phyloP scores from a whole-genome alignment of 176 grass and related monocot species.

The Triticum urartu region DNA sequence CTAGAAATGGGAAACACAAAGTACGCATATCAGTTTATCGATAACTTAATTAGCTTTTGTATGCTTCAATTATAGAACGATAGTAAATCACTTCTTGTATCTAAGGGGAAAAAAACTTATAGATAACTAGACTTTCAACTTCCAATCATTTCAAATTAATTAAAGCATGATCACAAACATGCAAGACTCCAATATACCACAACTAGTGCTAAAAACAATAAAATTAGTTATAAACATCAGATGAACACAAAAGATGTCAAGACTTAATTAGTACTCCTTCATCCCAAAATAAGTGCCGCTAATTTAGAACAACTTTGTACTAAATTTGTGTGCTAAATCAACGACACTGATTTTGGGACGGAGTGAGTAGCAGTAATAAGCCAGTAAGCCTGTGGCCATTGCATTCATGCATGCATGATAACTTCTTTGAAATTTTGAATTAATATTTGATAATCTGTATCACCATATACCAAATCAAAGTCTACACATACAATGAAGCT shows the following conservation, averaged over 20 bases:
- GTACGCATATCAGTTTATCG: background rate
- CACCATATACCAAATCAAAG: background rate
- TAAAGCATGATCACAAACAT: background rate
- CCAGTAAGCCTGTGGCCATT: background rate
- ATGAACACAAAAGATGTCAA: background rate
- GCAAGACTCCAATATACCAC: background rate
- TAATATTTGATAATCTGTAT: background rate
- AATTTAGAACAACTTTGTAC: too few species aligned
- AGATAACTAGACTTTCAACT: background rate
- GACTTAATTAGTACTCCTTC: background rate
- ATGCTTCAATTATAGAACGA: background rate
- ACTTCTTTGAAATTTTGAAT: background rate
- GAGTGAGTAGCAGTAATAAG: too few species aligned
- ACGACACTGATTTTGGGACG: too few species aligned
- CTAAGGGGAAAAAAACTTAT: background rate
- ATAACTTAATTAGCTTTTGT: background rate
- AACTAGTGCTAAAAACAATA: background rate
- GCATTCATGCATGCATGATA: background rate
- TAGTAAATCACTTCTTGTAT: background rate
- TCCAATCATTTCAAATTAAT: background rate
- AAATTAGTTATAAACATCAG: background rate
- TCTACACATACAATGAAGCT: conserved; percentile 22
- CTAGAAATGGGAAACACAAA: background rate
- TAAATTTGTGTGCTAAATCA: too few species aligned
- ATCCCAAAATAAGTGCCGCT: too few species aligned